Base-by-base conservation (phyloP, 2,329 filamentous ascomycete species). In the Talaromyces sp. region DNA sequence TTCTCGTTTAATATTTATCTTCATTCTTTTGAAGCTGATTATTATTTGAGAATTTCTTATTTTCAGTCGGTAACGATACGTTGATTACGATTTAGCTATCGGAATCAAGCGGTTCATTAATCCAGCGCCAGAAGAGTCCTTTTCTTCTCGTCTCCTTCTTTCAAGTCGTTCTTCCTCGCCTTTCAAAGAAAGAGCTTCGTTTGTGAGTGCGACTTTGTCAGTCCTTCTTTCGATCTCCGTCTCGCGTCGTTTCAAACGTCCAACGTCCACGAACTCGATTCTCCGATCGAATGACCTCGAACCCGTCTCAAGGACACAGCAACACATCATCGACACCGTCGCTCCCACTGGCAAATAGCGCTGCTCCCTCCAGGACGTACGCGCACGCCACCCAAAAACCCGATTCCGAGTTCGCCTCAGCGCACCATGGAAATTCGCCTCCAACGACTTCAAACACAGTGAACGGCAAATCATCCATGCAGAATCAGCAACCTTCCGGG, bases 401-500 rank as follows among this genome's bases (percentile, higher is more conserved):
- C 78, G 81, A 82, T 76, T 78, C 79, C 67, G 82, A 82, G 77
- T 80, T 77, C 70, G 75, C 78, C 74, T 79, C 80, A 76, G 79
- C 82, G 74, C 79, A 82, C 76, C 80, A 85, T 84, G 84, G 83
- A 79, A 85, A 87, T 74, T 79, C 86, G 78, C 84, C 86, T 76
- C 87, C 89, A 73, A 86, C 87, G 74, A 89, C 91, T 83, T 87
- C 91, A 78, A 58, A 53, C 45, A 58, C 53, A 66, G 87, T 96
- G 86, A 97, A 96, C 86, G 92, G 92, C 85, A 91, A 90, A 81
- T 83, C 84, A 59, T 64, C 64, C 70, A 83, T 88, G 79, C 89
- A 71, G 69, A 71, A 76, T 69, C 64, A 70, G 31, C 71, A 75
- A 63, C 70, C 74, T 49, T 70, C 76, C 68, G 81, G 82, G 70